A percentile compares a stretch with the other conserved stretches of the same genome.
phyloP scores from a whole-genome alignment of 257 asterid genomes.

The Solanum stenotomum region DNA sequence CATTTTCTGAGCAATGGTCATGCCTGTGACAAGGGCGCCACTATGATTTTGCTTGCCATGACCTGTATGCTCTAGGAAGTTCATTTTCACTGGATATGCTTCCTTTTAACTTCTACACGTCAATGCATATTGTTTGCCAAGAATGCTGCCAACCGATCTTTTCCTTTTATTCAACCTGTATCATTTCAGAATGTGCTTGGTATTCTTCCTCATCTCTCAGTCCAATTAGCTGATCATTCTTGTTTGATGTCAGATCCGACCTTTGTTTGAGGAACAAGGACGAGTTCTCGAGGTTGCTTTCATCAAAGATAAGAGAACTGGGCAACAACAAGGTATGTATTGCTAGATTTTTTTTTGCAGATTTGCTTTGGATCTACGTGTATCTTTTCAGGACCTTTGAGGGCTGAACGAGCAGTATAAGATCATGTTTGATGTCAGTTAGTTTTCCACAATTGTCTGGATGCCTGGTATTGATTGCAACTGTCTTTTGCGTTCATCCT shows the following conservation, averaged over 20 bases:
- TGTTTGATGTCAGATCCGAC: conserved; percentile 58
- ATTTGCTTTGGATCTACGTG: conserved; percentile 10
- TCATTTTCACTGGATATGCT: background rate
- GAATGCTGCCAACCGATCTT: background rate
- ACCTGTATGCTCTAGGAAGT: background rate
- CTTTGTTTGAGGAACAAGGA: conserved; percentile 78
- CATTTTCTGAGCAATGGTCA: background rate
- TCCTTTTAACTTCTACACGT: background rate
- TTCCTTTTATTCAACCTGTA: background rate
- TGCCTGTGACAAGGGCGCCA: background rate
- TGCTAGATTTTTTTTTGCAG: conserved; percentile 3
- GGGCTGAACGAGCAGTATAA: conserved; percentile 68
- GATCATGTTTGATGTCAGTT: conserved; percentile 55
- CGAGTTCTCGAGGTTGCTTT: conserved; percentile 80
- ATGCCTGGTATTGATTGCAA: conserved; percentile 22
- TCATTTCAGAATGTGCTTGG: background rate
- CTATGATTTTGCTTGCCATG: background rate
- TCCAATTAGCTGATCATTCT: background rate
- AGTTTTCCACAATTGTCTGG: conserved; percentile 31
- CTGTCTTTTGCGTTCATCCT: conserved; percentile 47
- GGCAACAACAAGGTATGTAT: conserved; percentile 91
- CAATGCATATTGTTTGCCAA: background rate
- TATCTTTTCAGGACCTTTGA: conserved; percentile 79
- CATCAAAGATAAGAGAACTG: conserved; percentile 90
- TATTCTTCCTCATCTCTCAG: background rate